Conservation (phyloP, 345 rosid genomes). For the Hibiscus tridactylites region DNA sequence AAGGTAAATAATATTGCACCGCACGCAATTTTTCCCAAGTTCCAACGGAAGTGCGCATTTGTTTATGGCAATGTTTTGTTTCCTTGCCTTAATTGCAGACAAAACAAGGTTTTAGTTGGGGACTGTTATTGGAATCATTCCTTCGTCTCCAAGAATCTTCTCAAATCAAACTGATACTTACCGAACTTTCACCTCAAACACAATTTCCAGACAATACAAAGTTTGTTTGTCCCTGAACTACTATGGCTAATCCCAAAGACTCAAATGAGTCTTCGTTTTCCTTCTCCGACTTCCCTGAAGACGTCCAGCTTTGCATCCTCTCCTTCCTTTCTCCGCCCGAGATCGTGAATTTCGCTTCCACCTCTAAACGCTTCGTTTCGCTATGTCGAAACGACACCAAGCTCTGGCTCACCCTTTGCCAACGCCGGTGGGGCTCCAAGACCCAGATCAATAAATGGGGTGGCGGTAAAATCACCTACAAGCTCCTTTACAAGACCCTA, state of each 20-base stretch:
- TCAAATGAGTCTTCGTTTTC: slow-evolving; percentile 19
- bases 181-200: neutral
- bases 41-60: neutral
- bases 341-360: slow-evolving; percentile 65
- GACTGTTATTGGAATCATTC: slow-evolving; percentile 7
- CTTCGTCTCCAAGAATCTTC: slow-evolving; percentile 25
- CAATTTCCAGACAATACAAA: slow-evolving; percentile 13
- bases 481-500: slow-evolving; percentile 58
- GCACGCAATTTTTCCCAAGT: neutral
- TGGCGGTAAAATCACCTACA: slow-evolving; percentile 45
- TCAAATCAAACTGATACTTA: neutral
- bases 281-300: slow-evolving; percentile 69
- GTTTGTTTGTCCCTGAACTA: neutral
- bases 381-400: slow-evolving; percentile 50
- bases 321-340: slow-evolving; percentile 66
- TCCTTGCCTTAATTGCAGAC: neutral
- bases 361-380: slow-evolving; percentile 57
- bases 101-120: neutral
- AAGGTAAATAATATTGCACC: neutral
- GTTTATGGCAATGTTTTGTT: neutral
- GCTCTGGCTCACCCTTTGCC: slow-evolving; percentile 76
- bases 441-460: slow-evolving; percentile 80
- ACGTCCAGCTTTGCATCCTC: slow-evolving; percentile 67
- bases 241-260: neutral
- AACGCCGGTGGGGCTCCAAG: slow-evolving; percentile 62